phyloP scores from a whole-genome alignment of 805 yeast genomes.

The Ascoidea rubescens region DNA sequence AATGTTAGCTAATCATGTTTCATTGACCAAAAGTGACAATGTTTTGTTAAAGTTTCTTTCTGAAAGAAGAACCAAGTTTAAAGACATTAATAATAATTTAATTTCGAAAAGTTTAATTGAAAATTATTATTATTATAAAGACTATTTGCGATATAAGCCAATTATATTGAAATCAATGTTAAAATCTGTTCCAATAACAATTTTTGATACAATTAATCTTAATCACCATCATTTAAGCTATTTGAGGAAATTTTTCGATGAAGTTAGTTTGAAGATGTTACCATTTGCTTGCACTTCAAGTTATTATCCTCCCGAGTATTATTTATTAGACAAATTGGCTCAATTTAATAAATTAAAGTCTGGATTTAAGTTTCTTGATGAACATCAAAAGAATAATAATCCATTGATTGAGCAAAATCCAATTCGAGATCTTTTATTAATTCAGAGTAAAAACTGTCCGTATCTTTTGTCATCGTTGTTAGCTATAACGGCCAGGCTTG shows the following conservation, averaged over 20 bases:
- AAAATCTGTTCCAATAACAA: background rate
- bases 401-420: constrained; percentile 18
- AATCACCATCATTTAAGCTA: background rate
- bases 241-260: background rate
- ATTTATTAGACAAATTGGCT: background rate
- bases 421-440: constrained; percentile 35
- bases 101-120: background rate
- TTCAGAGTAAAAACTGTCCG: constrained; percentile 32
- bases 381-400: too few relatives aligned
- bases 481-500: constrained; percentile 38
- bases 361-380: background rate
- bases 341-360: background rate
- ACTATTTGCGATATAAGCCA: background rate
- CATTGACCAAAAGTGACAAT: background rate
- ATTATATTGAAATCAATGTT: background rate
- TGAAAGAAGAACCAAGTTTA: too few relatives aligned
- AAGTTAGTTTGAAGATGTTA: background rate
- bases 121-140: too few relatives aligned
- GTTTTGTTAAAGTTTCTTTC: background rate
- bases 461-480: constrained; percentile 41
- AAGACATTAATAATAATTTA: too few relatives aligned
- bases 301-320: background rate
- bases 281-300: background rate
- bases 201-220: background rate
- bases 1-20: too few relatives aligned